Percentiles rank a stretch among this genome's conserved stretches.
Conservation (phyloP, 805 yeast genomes). For the Ogataea ganodermae region DNA sequence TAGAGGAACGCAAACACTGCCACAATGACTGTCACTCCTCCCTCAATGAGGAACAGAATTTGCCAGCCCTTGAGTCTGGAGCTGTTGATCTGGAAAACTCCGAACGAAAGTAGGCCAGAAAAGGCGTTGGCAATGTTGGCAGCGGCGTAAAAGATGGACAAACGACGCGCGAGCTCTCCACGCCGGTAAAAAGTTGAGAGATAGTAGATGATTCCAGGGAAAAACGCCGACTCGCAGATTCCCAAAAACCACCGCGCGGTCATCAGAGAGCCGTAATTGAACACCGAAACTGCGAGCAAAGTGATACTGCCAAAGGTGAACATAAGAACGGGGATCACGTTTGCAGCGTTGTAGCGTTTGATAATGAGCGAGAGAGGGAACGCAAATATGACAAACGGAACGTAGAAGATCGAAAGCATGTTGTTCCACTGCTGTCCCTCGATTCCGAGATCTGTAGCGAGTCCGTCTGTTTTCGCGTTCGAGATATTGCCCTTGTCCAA, state of each 20-base stretch:
- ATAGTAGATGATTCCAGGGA: conserved; percentile 42
- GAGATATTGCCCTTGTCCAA: conserved; percentile 52
- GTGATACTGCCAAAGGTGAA: conserved; percentile 47
- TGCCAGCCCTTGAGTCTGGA: conserved; percentile 48
- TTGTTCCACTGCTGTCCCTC: conserved; percentile 46
- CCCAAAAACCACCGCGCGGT: conserved; percentile 43
- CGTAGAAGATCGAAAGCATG: conserved; percentile 46
- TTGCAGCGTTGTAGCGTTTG: conserved; percentile 45
- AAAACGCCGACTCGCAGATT: conserved; percentile 39
- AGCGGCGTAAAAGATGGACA: conserved; percentile 41
- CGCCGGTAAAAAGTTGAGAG: conserved; percentile 41
- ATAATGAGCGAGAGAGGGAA: conserved; percentile 45
- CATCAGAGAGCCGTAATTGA: conserved; percentile 39
- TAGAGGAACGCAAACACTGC: conserved; percentile 37
- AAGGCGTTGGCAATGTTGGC: conserved; percentile 38
- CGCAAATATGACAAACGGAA: conserved; percentile 48
- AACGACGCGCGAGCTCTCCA: conserved; percentile 39
- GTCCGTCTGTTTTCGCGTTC: conserved; percentile 50
- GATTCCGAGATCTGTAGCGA: conserved; percentile 44
- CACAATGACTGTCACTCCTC: conserved; percentile 40
- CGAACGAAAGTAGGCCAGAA: conserved; percentile 39
- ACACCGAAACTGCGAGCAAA: conserved; percentile 40
- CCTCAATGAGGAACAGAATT: conserved; percentile 48
- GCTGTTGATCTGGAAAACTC: conserved; percentile 41
- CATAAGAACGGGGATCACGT: conserved; percentile 46